Evolutionary conservation across 805 yeast species (phyloP).

Genomic region (Candida yuanshanica): DNA sequence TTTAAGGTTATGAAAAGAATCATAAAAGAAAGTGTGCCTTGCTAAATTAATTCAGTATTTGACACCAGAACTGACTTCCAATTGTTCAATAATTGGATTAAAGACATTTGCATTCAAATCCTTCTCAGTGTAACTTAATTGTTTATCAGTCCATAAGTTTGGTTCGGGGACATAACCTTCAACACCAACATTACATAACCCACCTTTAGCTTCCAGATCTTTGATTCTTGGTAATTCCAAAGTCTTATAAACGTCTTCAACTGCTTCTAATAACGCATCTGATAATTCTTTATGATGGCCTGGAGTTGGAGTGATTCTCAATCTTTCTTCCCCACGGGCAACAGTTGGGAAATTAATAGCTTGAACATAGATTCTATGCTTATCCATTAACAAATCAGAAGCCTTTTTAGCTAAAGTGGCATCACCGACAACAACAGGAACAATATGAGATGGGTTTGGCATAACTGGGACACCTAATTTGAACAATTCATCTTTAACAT

Average conservation of each 20-base stretch:
- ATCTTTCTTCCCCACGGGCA: conserved; percentile 90
- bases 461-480: conserved; percentile 85
- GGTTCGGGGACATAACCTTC: conserved; percentile 38
- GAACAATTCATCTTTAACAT: conserved; percentile 69
- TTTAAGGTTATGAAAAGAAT: too few relatives aligned
- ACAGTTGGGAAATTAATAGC: conserved; percentile 99
- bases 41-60: too few relatives aligned
- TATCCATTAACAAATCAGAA: conserved; percentile 78
- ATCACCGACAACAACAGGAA: conserved; percentile 91
- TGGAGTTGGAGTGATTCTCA: conserved; percentile 98
- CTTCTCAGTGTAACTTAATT: conserved; percentile 54
- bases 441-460: conserved; percentile 97
- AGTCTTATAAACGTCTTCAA: conserved; percentile 75
- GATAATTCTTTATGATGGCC: conserved; percentile 80
- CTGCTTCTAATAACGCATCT: conserved; percentile 68
- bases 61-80: conserved; percentile 68
- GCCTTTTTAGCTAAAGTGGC: conserved; percentile 90
- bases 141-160: conserved; percentile 86
- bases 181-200: conserved; percentile 87
- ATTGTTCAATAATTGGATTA: conserved; percentile 55
- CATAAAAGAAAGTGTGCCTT: too few relatives aligned
- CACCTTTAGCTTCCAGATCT: conserved; percentile 79
- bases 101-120: conserved; percentile 64
- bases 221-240: conserved; percentile 66
- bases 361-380: conserved; percentile 89